Evolutionary conservation across 257 asterid genomes (phyloP), one percentile per base, ranked within the genome.

Genomic region (Salvia rosmarinus): DNA sequence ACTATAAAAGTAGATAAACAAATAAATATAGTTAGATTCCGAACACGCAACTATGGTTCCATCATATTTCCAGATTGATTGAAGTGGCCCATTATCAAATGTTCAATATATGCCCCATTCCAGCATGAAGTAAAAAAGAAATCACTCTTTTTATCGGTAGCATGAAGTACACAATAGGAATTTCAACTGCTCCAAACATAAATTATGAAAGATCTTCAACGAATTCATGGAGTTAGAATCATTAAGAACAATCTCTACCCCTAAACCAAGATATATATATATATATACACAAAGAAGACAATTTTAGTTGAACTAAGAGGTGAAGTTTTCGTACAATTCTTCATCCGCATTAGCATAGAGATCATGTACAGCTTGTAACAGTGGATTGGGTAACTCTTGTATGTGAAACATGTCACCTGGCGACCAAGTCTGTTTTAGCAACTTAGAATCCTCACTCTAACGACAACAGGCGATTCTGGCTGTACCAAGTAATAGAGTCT

Each of bases 261-360:
- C 64, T 56, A 46, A 14, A 40, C 51, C 51, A 51, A n/a, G 47
- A 46, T 64, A 39, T 58, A 70, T 11, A 49, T 12, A 44, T 28
- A 51, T 34, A 61, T 62, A 52, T 56, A 73, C 3, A 57, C 14
- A 43, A 40, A 59, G 30, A 10, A 9, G 49, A 6, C 46, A 25
- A 51, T 19, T 1, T 37, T 20, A 43, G 66, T 21, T 67, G 13
- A 59, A 47, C 66, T 61, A 42, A 19, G 66, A 40, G 51, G 70
- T 28, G 17, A 21, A 78, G 21, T 59, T 44, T 57, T 50, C 62
- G 50, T 61, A 59, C 28, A 25, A 61, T 19, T 37, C 52, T 34
- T 49, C 51, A 12, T 67, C 72, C 44, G 9, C 68, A 52, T 39
- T 75, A 40, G 61, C 75, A 47, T 52, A 51, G 30, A 51, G 64